These are phyloP conservation scores for Aquilaria sinensis DNA, from an alignment of 345 rosid genomes.

Conservation along the genomic window DNA sequence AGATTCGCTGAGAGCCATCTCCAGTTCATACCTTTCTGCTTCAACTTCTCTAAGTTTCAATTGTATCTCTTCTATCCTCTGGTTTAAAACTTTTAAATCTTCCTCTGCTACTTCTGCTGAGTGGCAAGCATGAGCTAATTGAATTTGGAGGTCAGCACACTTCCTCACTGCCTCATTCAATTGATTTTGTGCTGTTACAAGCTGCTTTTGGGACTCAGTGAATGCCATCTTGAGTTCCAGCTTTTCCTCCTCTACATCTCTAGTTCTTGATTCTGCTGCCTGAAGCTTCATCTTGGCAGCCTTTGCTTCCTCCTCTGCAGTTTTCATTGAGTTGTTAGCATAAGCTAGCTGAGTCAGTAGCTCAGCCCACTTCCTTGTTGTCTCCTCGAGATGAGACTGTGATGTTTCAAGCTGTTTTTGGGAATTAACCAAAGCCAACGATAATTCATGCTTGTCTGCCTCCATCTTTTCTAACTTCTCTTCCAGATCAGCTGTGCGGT, in stretches of 20 bases:
- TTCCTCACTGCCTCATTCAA: conserved; percentile 41
- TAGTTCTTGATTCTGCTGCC: conserved; percentile 45
- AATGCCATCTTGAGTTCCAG: conserved; percentile 38
- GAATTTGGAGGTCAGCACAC: conserved; percentile 33
- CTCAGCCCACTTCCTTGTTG: conserved; percentile 36
- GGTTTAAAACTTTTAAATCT: conserved; percentile 33
- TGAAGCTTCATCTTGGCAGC: conserved; percentile 32
- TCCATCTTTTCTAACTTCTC: conserved; percentile 47
- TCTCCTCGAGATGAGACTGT: conserved; percentile 34
- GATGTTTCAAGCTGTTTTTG: conserved; percentile 40
- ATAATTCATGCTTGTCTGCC: conserved; percentile 48
- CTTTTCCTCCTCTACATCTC: conserved; percentile 43
- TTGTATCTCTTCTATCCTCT: conserved; percentile 35
- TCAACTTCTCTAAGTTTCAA: conserved; percentile 45
- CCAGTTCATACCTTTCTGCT: conserved; percentile 7
- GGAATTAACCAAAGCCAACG: conserved; percentile 39
- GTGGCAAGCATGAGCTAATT: conserved; percentile 32
- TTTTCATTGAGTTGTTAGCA: conserved; percentile 41
- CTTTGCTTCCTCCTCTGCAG: conserved; percentile 39
- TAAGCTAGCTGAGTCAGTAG: conserved; percentile 31
- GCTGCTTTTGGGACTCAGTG: conserved; percentile 44
- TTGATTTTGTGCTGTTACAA: conserved; percentile 33
- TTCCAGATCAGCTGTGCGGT: conserved; percentile 51
- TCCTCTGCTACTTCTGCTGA: conserved; percentile 46
- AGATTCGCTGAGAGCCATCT: conserved; percentile 28